Evolutionary conservation across 208 protist species (phyloP), one percentile per base, ranked within the genome.

Genomic region (Polymyxa betae): DNA sequence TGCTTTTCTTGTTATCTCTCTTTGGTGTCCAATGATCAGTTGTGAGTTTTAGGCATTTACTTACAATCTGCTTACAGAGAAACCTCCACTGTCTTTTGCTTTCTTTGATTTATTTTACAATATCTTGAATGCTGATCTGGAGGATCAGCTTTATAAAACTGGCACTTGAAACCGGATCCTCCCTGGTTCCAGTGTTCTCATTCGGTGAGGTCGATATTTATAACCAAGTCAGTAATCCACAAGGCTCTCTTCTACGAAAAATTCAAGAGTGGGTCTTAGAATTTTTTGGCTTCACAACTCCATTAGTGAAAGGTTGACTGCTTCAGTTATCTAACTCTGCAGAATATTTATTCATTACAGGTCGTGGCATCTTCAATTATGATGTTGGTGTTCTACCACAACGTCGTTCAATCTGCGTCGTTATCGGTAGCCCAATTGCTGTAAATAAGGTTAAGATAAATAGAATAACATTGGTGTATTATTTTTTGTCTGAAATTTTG

Each of bases 171-270:
- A 35, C 38, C 52, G 88, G 93, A 0, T 88, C 92, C 0, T 78
- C 45, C 10, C 54, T 94, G 16, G 92, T 94, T 38, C 92, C 92
- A 45, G 92, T 94, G 10, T 93, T 94, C 45, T 10, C 72, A 24
- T 94, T 94, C 66, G 91, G 91, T 29, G 92, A 94, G 68, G 93
- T 91, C 46, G 92, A 94, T 45, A 54, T 94, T 35, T 94, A 91
- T 38, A 35, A 88, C 46, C 90, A 92, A 45, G 90, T 91, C 0
- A 66, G 16, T 54, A 91, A 91, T 46, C 90, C 82, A 29, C 5
- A 64, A n/a, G 92, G 92, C 0, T 92, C 92, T 0, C 35, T 1
- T 24, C n/a, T 93, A 0, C 92, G 92, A 38, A 78, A 92, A 29
- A 52, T 12, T 5, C 92, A 93, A 64, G 91, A 88, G 5, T 24